Percentiles rank a stretch among this genome's conserved stretches.
phyloP scores from a whole-genome alignment of 2,329 filamentous ascomycete species.

The Clonostachys rosea region DNA sequence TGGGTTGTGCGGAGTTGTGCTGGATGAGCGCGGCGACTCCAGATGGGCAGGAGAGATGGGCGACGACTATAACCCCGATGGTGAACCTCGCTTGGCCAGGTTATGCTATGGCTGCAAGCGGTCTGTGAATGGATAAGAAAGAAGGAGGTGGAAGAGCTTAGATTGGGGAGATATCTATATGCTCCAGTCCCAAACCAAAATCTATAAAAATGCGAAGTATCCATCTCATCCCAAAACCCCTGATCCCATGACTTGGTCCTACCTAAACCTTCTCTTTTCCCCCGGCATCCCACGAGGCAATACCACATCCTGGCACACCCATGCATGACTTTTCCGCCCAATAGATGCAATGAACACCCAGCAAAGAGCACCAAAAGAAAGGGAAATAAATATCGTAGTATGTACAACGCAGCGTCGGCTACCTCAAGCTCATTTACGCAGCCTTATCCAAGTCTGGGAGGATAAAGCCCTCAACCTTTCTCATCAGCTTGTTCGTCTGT shows the following conservation, averaged over 20 bases:
- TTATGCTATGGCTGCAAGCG: constrained; percentile 74
- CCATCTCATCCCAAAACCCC: too few species aligned
- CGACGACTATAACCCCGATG: constrained; percentile 17
- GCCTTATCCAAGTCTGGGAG: constrained; percentile 32
- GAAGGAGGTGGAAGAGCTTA: background rate
- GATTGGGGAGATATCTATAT: background rate
- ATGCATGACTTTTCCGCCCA: too few species aligned
- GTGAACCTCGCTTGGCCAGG: constrained; percentile 15
- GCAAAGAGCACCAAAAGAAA: too few species aligned
- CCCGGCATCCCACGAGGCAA: constrained; percentile 4
- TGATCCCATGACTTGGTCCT: too few species aligned
- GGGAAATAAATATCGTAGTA: too few species aligned
- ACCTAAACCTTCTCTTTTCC: background rate
- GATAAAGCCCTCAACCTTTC: constrained; percentile 64
- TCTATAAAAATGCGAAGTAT: constrained; percentile 1
- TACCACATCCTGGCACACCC: constrained; percentile 10
- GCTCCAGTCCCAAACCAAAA: background rate
- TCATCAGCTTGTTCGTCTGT: constrained; percentile 92
- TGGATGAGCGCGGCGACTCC: constrained; percentile 59
- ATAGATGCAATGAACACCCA: too few species aligned
- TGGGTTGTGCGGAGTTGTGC: constrained; percentile 63
- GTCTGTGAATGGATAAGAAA: constrained; percentile 47
- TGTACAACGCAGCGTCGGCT: too few species aligned
- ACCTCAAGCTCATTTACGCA: too few species aligned
- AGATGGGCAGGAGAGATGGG: constrained; percentile 60